Evolutionary conservation across 1,284 basidiomycete species (phyloP).

Genomic region (Waitea zeae): DNA sequence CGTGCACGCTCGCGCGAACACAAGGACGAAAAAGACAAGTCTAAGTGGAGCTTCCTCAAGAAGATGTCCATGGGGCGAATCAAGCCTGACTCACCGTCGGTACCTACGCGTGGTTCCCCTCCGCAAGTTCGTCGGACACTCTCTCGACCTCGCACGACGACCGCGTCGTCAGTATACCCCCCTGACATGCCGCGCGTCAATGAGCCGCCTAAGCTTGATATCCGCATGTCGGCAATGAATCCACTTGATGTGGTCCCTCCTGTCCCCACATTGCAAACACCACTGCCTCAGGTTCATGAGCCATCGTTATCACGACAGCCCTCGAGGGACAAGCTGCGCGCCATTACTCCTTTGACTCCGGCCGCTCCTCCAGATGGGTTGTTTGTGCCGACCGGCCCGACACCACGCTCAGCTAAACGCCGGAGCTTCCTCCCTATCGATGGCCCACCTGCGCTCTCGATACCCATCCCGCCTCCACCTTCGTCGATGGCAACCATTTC

Average conservation of each 20-base stretch:
- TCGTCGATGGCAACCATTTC: conserved; percentile 38
- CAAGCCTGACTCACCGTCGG: conserved; percentile 34
- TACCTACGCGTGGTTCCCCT: too few species aligned
- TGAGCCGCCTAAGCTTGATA: conserved; percentile 39
- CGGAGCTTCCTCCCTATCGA: conserved; percentile 79
- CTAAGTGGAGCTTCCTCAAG: conserved; percentile 83
- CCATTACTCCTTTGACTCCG: conserved; percentile 6
- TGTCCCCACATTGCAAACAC: conserved; percentile 12
- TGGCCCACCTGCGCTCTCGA: conserved; percentile 28
- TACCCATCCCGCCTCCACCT: conserved; percentile 43
- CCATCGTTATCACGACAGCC: conserved; percentile 8
- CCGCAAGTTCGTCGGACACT: conserved; percentile 11
- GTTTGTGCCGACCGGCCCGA: conserved; percentile 11
- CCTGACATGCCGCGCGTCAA: conserved; percentile 15
- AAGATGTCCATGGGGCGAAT: conserved; percentile 94
- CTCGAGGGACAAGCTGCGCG: conserved; percentile 10
- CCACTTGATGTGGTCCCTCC: conserved; percentile 25
- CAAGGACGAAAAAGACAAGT: conserved; percentile 34
- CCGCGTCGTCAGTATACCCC: conserved; percentile 8
- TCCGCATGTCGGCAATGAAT: conserved; percentile 53
- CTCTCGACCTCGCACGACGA: conserved; percentile 9
- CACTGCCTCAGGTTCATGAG: conserved; percentile 11
- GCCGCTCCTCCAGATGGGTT: neutral
- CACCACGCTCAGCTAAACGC: conserved; percentile 43
- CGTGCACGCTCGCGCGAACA: conserved; percentile 5